Base-by-base conservation (phyloP, 2,329 filamentous ascomycete species). In the Fusarium sp. region DNA sequence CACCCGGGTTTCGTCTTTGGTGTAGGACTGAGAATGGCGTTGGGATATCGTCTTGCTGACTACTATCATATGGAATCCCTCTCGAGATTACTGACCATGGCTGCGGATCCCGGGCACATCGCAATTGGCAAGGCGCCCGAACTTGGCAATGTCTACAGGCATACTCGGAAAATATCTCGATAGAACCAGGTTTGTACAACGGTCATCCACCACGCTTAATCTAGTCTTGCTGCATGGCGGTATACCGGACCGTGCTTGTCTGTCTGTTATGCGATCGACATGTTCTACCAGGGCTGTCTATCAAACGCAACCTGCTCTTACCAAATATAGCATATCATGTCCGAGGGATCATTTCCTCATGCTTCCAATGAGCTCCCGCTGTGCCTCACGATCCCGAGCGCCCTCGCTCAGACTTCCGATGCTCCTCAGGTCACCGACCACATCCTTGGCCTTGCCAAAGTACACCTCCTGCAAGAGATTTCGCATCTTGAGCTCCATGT, bases 401-500 rank as follows among this genome's bases (percentile, higher is more conserved):
- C 92, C 91, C 84, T 98, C 94, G 74, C 94, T 97, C 82, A 98
- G 85, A 72, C 93, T 92, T 60, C 91, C 91, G 73, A 97, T 89
- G 84, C 95, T 98, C 82, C 96, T 90, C 83, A 99, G 85, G 82
- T 99, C 96, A 64, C 96, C 96, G 5, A 99, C 96, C 4, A 99
- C 95, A 84, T 99, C 96, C 89, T 97, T 98, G 64, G 96, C 96
- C 88, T 99, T 99, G 81, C 96, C 96, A 84, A 99, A 99, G 86
- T 99, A 99, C 58, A 99, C 96, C 85, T 99, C 96, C 87, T 99
- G 96, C 82, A 99, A 86, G 83, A 98, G 84, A 84, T 99, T 99
- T 75, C 96, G 91, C 96, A 99, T 98, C 89, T 98, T 98, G 82
- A 98, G 91, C 86, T 99, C 96, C 96, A 99, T 98, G 83, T 99